Percentiles rank a stretch among this genome's conserved stretches.
Conservation (phyloP, 208 protist species). For the Leptomonas pyrrhocoris region DNA sequence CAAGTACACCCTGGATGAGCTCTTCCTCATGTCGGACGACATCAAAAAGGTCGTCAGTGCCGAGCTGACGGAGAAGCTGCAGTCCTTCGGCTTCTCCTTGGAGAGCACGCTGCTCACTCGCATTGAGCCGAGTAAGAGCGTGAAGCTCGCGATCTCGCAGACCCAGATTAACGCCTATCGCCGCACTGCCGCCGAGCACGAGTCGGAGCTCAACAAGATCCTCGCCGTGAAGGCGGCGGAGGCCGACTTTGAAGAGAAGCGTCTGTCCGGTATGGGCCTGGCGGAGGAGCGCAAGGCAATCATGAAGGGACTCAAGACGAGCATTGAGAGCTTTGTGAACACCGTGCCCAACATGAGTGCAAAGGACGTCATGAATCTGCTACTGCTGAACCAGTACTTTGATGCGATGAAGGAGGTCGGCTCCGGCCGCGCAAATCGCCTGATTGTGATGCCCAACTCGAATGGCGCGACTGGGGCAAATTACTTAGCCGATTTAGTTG, state of each 20-base stretch:
- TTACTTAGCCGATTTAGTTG: slow-evolving; percentile 42
- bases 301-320: slow-evolving; percentile 67
- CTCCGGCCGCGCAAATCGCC: slow-evolving; percentile 32
- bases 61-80: slow-evolving; percentile 67
- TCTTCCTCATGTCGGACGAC: slow-evolving; percentile 70
- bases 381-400: slow-evolving; percentile 86
- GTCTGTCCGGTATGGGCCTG: slow-evolving; percentile 69
- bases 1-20: slow-evolving; percentile 79
- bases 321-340: slow-evolving; percentile 64
- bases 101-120: slow-evolving; percentile 71
- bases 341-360: slow-evolving; percentile 49
- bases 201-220: slow-evolving; percentile 76
- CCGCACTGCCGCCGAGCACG: slow-evolving; percentile 64
- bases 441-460: slow-evolving; percentile 56
- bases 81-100: slow-evolving; percentile 66
- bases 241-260: slow-evolving; percentile 75
- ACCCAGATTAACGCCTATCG: slow-evolving; percentile 73
- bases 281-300: slow-evolving; percentile 74
- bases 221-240: slow-evolving; percentile 67
- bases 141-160: slow-evolving; percentile 82
- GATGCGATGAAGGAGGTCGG: slow-evolving; percentile 84
- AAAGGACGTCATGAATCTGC: slow-evolving; percentile 72
- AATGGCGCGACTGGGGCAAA: not conserved
- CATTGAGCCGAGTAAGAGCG: slow-evolving; percentile 65
- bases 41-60: slow-evolving; percentile 64